These are phyloP conservation scores for Xylariomycetidae sp. DNA, from an alignment of 2,329 filamentous ascomycete species.

Conservation along the genomic window DNA sequence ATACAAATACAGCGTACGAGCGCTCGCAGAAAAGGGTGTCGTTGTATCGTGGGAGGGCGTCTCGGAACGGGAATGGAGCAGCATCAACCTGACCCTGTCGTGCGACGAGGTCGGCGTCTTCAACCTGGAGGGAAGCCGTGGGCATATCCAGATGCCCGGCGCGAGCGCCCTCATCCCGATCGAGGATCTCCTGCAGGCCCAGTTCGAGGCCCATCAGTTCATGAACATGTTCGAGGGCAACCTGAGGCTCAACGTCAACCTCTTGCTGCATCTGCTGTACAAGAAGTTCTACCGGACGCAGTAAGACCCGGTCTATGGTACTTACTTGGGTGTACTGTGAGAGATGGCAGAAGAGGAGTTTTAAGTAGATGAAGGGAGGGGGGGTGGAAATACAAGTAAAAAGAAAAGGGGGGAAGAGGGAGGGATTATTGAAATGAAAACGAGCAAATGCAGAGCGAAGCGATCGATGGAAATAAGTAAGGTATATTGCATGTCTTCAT, in stretches of 20 bases:
- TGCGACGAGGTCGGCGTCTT: slow-evolving; percentile 94
- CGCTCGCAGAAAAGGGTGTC: slow-evolving; percentile 88
- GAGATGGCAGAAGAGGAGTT: not conserved
- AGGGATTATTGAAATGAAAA: too few species aligned
- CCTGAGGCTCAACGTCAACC: slow-evolving; percentile 89
- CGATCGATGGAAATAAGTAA: too few species aligned
- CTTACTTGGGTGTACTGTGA: not conserved
- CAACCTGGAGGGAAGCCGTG: slow-evolving; percentile 82
- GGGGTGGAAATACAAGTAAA: too few species aligned
- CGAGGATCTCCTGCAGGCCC: slow-evolving; percentile 90
- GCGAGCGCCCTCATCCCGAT: slow-evolving; percentile 84
- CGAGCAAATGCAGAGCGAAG: too few species aligned
- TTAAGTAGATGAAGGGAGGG: too few species aligned
- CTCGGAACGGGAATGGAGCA: slow-evolving; percentile 77
- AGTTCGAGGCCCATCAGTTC: slow-evolving; percentile 95
- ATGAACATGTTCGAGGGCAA: slow-evolving; percentile 88
- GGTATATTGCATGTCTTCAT: too few species aligned
- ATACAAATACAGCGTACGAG: slow-evolving; percentile 92
- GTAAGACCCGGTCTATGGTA: slow-evolving; percentile 30
- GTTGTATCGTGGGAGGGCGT: slow-evolving; percentile 88
- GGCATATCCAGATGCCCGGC: slow-evolving; percentile 93
- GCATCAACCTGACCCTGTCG: slow-evolving; percentile 89
- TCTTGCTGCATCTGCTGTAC: slow-evolving; percentile 94
- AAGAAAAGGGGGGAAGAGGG: too few species aligned
- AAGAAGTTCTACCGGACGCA: slow-evolving; percentile 93